phyloP scores from a whole-genome alignment of 495 filamentous ascomycete species.

The Penicillium ochrochloron region DNA sequence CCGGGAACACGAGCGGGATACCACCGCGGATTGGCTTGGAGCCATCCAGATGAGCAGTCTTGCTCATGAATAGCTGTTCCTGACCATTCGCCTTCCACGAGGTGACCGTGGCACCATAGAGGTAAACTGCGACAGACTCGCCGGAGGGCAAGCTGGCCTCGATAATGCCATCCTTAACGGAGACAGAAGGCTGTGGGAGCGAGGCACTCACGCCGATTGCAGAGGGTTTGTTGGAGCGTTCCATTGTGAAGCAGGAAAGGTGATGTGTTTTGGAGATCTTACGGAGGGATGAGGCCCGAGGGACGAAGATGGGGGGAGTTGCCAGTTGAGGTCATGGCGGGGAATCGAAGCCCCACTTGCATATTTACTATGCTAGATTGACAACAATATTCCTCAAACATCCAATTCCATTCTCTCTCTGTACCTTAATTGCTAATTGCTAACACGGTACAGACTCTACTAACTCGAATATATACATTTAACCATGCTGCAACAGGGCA shows the following conservation, averaged over 20 bases:
- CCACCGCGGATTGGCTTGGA: constrained; percentile 67
- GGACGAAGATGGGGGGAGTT: background rate
- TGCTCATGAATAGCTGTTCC: constrained; percentile 89
- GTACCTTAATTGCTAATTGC: background rate
- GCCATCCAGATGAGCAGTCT: constrained; percentile 70
- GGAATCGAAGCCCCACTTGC: constrained; percentile 33
- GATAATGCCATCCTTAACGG: constrained; percentile 69
- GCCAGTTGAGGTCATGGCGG: constrained; percentile 26
- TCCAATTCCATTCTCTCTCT: constrained; percentile 2
- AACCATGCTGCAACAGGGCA: constrained; percentile 32
- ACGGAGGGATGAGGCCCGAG: background rate
- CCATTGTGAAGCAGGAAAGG: constrained; percentile 54
- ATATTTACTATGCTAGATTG: background rate
- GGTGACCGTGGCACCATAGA: constrained; percentile 90
- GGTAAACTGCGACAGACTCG: constrained; percentile 81
- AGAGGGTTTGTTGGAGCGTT: constrained; percentile 79
- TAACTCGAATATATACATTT: background rate
- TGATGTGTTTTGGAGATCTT: background rate
- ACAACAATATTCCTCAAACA: constrained; percentile 2
- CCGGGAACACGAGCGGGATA: constrained; percentile 94
- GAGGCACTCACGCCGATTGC: constrained; percentile 71
- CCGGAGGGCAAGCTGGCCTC: constrained; percentile 79
- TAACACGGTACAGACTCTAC: background rate
- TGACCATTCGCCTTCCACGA: constrained; percentile 85
- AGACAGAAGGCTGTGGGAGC: constrained; percentile 68